Percentiles rank a stretch among this genome's conserved stretches.
Evolutionary conservation across 768 basidiomycete genomes (phyloP).

Genomic region (Kockovaella imperatae): DNA sequence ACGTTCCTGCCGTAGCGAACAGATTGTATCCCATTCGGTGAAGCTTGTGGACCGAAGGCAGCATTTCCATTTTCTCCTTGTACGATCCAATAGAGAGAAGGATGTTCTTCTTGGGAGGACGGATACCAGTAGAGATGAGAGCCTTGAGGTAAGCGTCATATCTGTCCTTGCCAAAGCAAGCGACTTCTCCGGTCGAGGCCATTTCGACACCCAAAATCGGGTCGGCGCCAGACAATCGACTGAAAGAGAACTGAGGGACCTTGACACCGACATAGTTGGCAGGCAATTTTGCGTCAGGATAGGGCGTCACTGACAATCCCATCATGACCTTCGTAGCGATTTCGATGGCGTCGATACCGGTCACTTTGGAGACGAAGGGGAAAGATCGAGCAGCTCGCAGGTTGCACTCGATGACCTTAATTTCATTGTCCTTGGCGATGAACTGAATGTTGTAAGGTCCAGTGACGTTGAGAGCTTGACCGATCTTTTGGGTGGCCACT

Average conservation of each 20-base stretch:
- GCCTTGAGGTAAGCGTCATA: conserved; percentile 98
- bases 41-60: conserved; percentile 93
- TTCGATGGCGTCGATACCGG: conserved; percentile 95
- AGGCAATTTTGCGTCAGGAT: conserved; percentile 80
- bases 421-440: conserved; percentile 99
- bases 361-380: conserved; percentile 98
- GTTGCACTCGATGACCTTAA: conserved; percentile 99
- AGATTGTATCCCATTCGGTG: conserved; percentile 87
- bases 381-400: conserved; percentile 93
- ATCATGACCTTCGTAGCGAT: conserved; percentile 99
- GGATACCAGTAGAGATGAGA: conserved; percentile 89
- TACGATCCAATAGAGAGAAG: conserved; percentile 93
- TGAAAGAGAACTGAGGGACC: conserved; percentile 99
- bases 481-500: conserved; percentile 94
- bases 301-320: conserved; percentile 75
- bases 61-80: conserved; percentile 91
- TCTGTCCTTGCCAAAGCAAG: conserved; percentile 94
- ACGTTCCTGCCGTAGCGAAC: conserved; percentile 92
- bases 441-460: conserved; percentile 99
- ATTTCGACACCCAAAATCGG: conserved; percentile 98
- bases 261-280: conserved; percentile 95
- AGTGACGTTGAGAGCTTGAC: conserved; percentile 92
- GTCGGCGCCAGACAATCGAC: conserved; percentile 90
- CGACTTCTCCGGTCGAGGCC: conserved; percentile 99
- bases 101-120: conserved; percentile 93